Evolutionary conservation across 2,329 filamentous ascomycete genomes (phyloP).

Genomic region (Xylariaceae sp.): DNA sequence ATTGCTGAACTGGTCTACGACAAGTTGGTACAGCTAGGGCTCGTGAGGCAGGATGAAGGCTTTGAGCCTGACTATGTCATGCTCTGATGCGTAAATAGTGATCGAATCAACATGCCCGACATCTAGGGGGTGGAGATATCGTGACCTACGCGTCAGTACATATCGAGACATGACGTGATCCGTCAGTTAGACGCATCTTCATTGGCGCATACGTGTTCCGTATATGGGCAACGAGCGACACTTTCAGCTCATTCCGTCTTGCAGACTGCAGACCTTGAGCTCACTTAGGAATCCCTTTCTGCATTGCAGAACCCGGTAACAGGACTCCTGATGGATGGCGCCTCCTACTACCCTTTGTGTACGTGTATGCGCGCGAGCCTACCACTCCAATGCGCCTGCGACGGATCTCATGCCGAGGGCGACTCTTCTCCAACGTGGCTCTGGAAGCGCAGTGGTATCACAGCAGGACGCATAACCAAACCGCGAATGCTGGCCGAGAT

Average conservation of each 20-base stretch:
- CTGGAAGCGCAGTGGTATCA: conserved; percentile 13
- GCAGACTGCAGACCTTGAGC: neutral
- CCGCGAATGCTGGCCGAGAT: conserved; percentile 5
- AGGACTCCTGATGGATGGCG: neutral
- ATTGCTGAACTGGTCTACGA: conserved; percentile 27
- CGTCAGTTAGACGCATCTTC: neutral
- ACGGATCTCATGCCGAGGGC: neutral
- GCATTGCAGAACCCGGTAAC: neutral
- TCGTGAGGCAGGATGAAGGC: conserved; percentile 15
- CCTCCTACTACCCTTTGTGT: neutral
- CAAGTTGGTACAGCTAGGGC: conserved; percentile 24
- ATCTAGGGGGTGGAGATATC: no score
- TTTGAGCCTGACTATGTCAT: conserved; percentile 15
- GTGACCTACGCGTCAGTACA: neutral
- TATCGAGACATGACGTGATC: neutral
- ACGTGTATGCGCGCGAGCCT: neutral
- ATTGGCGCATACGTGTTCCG: neutral
- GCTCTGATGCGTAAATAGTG: conserved; percentile 7
- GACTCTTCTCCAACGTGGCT: neutral
- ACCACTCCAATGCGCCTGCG: neutral
- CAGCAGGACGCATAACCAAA: conserved; percentile 16
- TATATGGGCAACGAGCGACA: neutral
- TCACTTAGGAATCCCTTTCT: neutral
- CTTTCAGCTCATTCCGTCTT: neutral
- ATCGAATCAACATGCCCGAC: neutral